Base-by-base conservation (phyloP, 1,284 basidiomycete species). In the Schizophyllum commune region DNA sequence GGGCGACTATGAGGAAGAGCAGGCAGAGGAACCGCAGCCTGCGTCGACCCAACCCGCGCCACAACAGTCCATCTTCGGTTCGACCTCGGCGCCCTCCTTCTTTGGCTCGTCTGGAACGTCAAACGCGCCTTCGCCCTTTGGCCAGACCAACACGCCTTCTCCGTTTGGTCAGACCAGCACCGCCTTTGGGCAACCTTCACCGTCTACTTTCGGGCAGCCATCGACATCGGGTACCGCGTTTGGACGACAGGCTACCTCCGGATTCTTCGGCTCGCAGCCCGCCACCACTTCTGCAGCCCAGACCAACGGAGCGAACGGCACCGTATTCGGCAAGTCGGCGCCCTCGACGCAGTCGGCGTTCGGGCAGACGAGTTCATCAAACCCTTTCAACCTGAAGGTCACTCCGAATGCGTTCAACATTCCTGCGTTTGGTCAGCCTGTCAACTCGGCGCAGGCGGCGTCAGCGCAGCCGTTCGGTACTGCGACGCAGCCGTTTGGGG, bases 161-260 rank as follows among this genome's bases (percentile, higher is more conserved):
- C 76, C 1, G 74, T 73, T 60, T 80, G 78, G 79, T 62, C 74
- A 4, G 67, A 69, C n/a, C 71, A 71, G 59, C 47, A 71, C 27
- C 27, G 39, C 39, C 54, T 74, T 73, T 5, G 78, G 79, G 62
- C 74, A 4, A 69, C n/a, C 71, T 70, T 58, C 47, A 71, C 72
- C 69, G 27, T 68, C 71, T 51, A n/a, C 34, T 22, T 59, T 62
- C 51, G 59, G 5, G 57, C 68, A 13, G 63, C 68, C 60, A 33
- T n/a, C 62, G 20, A 60, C 19, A 13, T 20, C 17, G 19, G n/a
- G n/a, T n/a, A 13, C 27, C 6, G 2, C 27, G 27, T 32, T 34
- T 1, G 55, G 54, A 1, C 56, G 61, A 5, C 57, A 52, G 17
- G 52, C 62, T 19, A 62, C 62, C 15, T 59, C 61, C 27, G 64